Evolutionary conservation across 1,284 basidiomycete genomes (phyloP).

Genomic region (Vanrija humicola): DNA sequence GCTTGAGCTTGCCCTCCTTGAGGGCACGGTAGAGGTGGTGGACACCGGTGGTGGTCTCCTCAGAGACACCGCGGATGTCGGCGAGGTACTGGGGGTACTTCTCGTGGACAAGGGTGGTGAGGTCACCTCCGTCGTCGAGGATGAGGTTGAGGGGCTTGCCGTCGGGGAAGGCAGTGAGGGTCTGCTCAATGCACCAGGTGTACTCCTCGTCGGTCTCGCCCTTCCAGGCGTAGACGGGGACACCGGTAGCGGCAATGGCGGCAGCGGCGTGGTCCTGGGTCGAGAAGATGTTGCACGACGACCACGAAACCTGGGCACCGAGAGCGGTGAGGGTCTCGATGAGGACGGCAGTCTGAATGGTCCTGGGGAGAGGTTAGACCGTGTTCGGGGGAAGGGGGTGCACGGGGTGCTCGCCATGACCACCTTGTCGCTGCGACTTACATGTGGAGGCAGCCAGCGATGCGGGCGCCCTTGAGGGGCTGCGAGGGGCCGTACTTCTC

Average conservation of each 20-base stretch:
- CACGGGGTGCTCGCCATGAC: background rate
- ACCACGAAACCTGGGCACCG: constrained; percentile 98
- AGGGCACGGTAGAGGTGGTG: constrained; percentile 98
- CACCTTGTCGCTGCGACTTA: constrained; percentile 31
- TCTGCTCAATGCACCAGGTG: constrained; percentile 97
- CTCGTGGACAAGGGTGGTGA: constrained; percentile 91
- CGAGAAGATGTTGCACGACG: constrained; percentile 99
- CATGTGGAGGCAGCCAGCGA: constrained; percentile 98
- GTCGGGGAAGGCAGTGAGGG: constrained; percentile 63
- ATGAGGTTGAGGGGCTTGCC: constrained; percentile 96
- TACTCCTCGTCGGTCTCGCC: constrained; percentile 99
- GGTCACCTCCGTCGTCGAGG: constrained; percentile 97
- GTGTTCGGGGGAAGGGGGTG: background rate
- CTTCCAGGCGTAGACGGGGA: constrained; percentile 99
- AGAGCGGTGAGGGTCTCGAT: constrained; percentile 93
- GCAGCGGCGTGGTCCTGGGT: constrained; percentile 99
- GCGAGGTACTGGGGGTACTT: constrained; percentile 86
- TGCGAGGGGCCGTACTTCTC: constrained; percentile 75
- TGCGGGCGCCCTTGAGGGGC: constrained; percentile 91
- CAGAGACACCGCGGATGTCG: constrained; percentile 87
- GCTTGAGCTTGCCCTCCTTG: constrained; percentile 92
- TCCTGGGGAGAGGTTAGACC: constrained; percentile 56
- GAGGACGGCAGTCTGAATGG: constrained; percentile 93
- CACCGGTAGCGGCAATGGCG: constrained; percentile 95
- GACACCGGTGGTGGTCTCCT: constrained; percentile 99